Conservation (phyloP, 306 rosid genomes). For the Rubus idaeus region DNA sequence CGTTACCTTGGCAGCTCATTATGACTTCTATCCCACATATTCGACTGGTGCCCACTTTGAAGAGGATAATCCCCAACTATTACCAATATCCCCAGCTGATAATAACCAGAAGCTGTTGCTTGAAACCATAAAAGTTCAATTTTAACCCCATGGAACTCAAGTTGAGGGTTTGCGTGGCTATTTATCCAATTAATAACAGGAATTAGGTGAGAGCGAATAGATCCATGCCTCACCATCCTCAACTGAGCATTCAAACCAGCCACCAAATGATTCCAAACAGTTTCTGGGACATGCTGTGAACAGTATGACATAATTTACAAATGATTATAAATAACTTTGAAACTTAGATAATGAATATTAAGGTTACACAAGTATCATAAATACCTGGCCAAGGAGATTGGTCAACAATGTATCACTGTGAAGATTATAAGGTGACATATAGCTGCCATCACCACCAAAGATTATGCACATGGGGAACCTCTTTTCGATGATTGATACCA, state of each 20-base stretch:
- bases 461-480: conserved; percentile 97
- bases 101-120: conserved; percentile 98
- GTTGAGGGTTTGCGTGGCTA: conserved; percentile 95
- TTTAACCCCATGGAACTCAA: conserved; percentile 91
- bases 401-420: conserved; percentile 86
- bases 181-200: conserved; percentile 83
- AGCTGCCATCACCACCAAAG: conserved; percentile 98
- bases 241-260: conserved; percentile 96
- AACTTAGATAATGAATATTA: neutral
- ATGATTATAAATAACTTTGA: conserved; percentile 2
- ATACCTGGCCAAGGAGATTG: conserved; percentile 94
- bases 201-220: conserved; percentile 71
- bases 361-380: conserved; percentile 27
- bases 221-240: conserved; percentile 83
- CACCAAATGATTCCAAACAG: conserved; percentile 96
- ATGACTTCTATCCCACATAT: conserved; percentile 42
- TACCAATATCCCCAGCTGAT: conserved; percentile 94
- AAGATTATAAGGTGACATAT: conserved; percentile 91
- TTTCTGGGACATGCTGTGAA: conserved; percentile 90
- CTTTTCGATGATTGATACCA: conserved; percentile 89
- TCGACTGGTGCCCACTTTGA: conserved; percentile 53
- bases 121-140: conserved; percentile 98
- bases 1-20: conserved; percentile 60
- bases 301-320: conserved; percentile 20
- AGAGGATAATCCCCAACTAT: conserved; percentile 73